Evolutionary conservation across 73 alveolate species (phyloP).

Genomic region (Paramecium biaurelia): DNA sequence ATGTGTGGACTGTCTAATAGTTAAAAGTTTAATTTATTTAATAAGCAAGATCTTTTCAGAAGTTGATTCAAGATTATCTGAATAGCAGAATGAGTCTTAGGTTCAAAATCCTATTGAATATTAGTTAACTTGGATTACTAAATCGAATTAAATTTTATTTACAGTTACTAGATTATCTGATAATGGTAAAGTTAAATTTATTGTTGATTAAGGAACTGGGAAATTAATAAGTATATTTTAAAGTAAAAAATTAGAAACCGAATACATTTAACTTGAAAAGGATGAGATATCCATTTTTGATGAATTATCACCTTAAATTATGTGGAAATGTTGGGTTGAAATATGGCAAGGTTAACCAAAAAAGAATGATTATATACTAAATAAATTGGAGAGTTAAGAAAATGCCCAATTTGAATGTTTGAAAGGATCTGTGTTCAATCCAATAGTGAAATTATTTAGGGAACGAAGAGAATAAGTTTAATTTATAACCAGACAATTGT

Average conservation of each 20-base stretch:
- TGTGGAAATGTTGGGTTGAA: conserved; percentile 22
- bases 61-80: background rate
- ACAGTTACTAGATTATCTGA: background rate
- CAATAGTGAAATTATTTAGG: background rate
- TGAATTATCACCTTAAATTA: background rate
- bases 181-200: background rate
- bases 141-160: background rate
- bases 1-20: background rate
- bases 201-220: background rate
- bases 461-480: background rate
- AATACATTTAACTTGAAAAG: background rate
- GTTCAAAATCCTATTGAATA: background rate
- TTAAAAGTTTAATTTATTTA: background rate
- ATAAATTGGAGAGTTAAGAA: background rate
- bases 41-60: background rate
- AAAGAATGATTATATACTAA: background rate
- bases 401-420: background rate
- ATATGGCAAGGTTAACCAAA: background rate
- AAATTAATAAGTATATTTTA: background rate
- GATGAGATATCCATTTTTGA: background rate
- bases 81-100: background rate
- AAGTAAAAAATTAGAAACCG: background rate
- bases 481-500: background rate
- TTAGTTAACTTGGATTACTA: background rate
- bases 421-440: background rate